Evolutionary conservation across 1,284 basidiomycete genomes (phyloP).

Genomic region (Trichosporon faecale): DNA sequence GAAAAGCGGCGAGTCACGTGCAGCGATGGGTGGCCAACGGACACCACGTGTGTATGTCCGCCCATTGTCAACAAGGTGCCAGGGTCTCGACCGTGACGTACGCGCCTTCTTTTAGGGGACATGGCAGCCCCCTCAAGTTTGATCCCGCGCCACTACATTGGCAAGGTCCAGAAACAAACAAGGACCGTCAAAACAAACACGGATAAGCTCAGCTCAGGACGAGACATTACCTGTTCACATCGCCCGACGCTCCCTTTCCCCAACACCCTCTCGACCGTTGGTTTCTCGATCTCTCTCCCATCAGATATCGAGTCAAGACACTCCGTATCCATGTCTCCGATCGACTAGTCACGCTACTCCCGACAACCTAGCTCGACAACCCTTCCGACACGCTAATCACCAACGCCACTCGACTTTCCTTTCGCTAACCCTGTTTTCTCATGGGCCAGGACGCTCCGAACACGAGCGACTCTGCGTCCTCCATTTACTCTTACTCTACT

Average conservation of each 20-base stretch:
- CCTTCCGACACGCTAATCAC: neutral
- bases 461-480: slow-evolving; percentile 28
- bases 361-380: neutral
- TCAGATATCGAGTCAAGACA: neutral
- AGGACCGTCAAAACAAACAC: slow-evolving; percentile 9
- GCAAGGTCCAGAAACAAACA: neutral
- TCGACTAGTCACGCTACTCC: neutral
- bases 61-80: neutral
- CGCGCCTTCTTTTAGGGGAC: slow-evolving; percentile 10
- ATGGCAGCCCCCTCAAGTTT: neutral
- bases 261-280: neutral
- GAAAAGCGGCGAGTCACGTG: neutral
- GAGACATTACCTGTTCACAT: slow-evolving; percentile 2
- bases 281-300: neutral
- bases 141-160: neutral
- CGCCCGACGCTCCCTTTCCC: neutral
- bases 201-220: slow-evolving; percentile 3
- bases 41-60: slow-evolving; percentile 3
- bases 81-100: neutral
- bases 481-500: slow-evolving; percentile 46
- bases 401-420: neutral
- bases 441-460: slow-evolving; percentile 6
- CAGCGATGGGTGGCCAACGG: neutral
- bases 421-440: slow-evolving; percentile 19
- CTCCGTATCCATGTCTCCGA: neutral